A percentile compares a stretch with the other conserved stretches of the same genome.
Conservation (phyloP, 306 rosid species). For the Lithocarpus polystachyus region DNA sequence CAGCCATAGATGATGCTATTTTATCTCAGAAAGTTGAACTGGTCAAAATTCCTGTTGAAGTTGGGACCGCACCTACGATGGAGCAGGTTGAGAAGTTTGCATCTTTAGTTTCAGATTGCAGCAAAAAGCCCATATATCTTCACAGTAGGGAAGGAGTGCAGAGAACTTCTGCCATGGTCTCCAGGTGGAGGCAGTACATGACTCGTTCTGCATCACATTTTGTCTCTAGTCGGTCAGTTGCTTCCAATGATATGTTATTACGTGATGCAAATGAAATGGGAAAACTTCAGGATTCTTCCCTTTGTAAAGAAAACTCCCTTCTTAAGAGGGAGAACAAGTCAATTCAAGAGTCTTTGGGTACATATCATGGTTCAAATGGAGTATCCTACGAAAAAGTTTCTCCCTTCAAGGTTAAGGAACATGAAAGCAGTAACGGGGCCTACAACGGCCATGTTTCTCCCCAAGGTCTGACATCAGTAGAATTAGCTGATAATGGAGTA, state of each 20-base stretch:
- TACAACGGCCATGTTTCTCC: conserved; percentile 28
- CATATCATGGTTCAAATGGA: conserved; percentile 30
- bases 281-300: conserved; percentile 36
- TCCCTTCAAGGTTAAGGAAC: conserved; percentile 23
- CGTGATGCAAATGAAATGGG: conserved; percentile 33
- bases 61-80: conserved; percentile 69
- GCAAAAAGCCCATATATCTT: conserved; percentile 79
- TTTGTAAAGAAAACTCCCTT: conserved; percentile 21
- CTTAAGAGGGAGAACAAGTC: conserved; percentile 34
- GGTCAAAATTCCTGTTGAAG: conserved; percentile 79
- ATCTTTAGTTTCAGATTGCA: conserved; percentile 67
- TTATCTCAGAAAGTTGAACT: conserved; percentile 63
- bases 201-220: conserved; percentile 38
- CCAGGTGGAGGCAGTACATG: conserved; percentile 84
- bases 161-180: conserved; percentile 93
- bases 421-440: conserved; percentile 31
- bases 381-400: conserved; percentile 14
- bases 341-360: conserved; percentile 38
- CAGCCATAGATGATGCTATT: conserved; percentile 54
- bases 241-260: conserved; percentile 31
- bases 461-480: conserved; percentile 35
- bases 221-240: conserved; percentile 37
- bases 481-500: conserved; percentile 35
- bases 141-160: conserved; percentile 85
- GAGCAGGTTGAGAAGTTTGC: conserved; percentile 83